Base-by-base conservation (phyloP, 768 basidiomycete genomes). In the Candolleomyces efflorescens region DNA sequence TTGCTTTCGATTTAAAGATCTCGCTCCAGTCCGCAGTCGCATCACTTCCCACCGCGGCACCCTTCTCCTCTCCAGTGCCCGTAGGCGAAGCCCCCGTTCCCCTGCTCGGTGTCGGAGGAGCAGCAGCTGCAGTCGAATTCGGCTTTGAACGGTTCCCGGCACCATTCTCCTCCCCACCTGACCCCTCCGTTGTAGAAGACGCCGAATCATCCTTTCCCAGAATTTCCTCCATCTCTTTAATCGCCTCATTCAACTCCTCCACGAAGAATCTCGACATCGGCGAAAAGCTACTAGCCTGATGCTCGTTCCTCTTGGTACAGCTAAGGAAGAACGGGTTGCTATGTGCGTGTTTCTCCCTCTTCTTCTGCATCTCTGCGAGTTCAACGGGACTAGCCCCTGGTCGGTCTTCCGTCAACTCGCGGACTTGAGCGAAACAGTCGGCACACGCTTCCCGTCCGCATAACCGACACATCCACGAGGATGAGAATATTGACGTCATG, bases 381-480 rank as follows among this genome's bases (percentile, higher is more conserved):
- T 85, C 81, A 5, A 74, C 71, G 38, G 77, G 75, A 9, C 74
- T 72, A 3, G 81, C 80, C 32, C 75, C 78, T 2, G 76, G 71
- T 26, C 75, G 77, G 59, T 81, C 82, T 58, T 75, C 72, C 9
- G 87, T 90, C 37, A 89, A 73, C 13, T 85, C 83, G 55, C 75
- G 72, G 53, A 95, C 83, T 62, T 83, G 86, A 24, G 80, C 76
- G 65, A 83, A 90, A 67, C 95, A 97, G 59, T 92, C 89, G 0
- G 85, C 78, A 67, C 95, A 98, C 9, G 90, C 85, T 71, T 97
- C 95, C 10, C 92, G 84, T 4, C 92, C 95, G 69, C 95, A 98
- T 39, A 83, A 68, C n/a, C 89, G 81, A 68, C 94, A 96, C 82
- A 95, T 90, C 85, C 90, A 96, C 27, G 86, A 89, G 57, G 84